Evolutionary conservation across 306 rosid genomes (phyloP).

Genomic region (Glycyrrhiza uralensis): DNA sequence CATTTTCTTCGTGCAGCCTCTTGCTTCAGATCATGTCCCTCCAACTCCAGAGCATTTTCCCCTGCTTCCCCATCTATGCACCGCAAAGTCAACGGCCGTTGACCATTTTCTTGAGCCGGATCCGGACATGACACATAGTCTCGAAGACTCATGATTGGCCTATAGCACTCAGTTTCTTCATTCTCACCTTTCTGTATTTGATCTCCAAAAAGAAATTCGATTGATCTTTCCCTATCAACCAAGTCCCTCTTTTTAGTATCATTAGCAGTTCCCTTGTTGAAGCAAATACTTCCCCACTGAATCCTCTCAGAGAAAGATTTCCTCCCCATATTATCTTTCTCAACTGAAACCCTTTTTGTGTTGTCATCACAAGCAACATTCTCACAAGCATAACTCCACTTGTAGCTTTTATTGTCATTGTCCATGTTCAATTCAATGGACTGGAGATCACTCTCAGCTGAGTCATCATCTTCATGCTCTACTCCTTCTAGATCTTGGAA

Average conservation of each 20-base stretch:
- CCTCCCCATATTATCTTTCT: conserved; percentile 61
- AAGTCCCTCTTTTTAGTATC: conserved; percentile 42
- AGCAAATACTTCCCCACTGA: conserved; percentile 91
- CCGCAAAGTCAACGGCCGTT: conserved; percentile 29
- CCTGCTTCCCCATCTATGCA: conserved; percentile 26
- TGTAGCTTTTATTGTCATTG: conserved; percentile 50
- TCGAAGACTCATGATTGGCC: conserved; percentile 29
- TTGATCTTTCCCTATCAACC: conserved; percentile 37
- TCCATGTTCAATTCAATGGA: conserved; percentile 89
- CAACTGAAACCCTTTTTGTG: conserved; percentile 52
- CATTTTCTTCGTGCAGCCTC: conserved; percentile 13
- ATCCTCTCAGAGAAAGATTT: conserved; percentile 70
- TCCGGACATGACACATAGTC: conserved; percentile 39
- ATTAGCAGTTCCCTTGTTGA: conserved; percentile 52
- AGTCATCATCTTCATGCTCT: conserved; percentile 51
- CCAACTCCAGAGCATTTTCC: conserved; percentile 16
- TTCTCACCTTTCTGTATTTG: conserved; percentile 31
- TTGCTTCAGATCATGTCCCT: conserved; percentile 33
- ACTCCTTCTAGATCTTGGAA: conserved; percentile 28
- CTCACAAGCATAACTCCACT: conserved; percentile 61
- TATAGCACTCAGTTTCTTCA: conserved; percentile 34
- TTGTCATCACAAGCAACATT: conserved; percentile 37
- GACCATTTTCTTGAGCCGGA: conserved; percentile 31
- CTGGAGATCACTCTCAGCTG: conserved; percentile 72
- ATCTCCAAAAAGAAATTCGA: conserved; percentile 35